Conservation (phyloP, 2,329 filamentous ascomycete genomes). For the Metarhizium brunneum region DNA sequence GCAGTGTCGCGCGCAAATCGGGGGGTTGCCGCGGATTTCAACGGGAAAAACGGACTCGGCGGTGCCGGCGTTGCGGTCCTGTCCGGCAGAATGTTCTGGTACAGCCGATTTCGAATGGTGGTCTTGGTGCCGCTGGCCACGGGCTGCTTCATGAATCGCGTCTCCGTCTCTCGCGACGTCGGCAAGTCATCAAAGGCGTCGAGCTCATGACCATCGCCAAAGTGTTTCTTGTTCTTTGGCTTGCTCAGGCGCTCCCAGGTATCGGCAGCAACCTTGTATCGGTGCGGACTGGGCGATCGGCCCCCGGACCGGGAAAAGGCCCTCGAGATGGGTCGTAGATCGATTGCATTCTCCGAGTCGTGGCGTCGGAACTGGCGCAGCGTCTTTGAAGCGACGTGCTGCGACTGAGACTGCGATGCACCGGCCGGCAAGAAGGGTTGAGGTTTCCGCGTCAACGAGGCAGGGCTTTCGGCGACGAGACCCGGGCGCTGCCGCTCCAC, state of each 20-base stretch:
- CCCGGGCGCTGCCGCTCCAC: slow-evolving; percentile 48
- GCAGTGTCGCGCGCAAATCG: slow-evolving; percentile 57
- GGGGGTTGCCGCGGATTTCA: slow-evolving; percentile 37
- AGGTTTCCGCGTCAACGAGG: slow-evolving; percentile 46
- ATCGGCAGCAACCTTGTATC: slow-evolving; percentile 35
- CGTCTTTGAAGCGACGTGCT: slow-evolving; percentile 66
- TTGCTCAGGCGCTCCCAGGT: slow-evolving; percentile 61
- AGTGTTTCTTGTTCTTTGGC: slow-evolving; percentile 49
- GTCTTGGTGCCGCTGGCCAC: slow-evolving; percentile 60
- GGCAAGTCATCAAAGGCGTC: slow-evolving; percentile 92
- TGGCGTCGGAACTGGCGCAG: slow-evolving; percentile 67
- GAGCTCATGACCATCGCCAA: slow-evolving; percentile 86
- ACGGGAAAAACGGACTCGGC: slow-evolving; percentile 46
- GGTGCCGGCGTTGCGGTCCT: slow-evolving; percentile 44
- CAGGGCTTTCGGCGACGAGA: slow-evolving; percentile 37
- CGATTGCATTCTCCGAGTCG: slow-evolving; percentile 64
- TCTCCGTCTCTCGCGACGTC: slow-evolving; percentile 74
- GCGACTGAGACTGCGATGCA: slow-evolving; percentile 61
- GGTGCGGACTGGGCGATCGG: slow-evolving; percentile 52
- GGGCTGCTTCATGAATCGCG: slow-evolving; percentile 73
- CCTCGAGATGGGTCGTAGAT: slow-evolving; percentile 48
- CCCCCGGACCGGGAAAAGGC: slow-evolving; percentile 48
- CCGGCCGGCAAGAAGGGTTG: slow-evolving; percentile 77
- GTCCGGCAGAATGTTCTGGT: slow-evolving; percentile 46
- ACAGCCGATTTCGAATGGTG: slow-evolving; percentile 44